Evolutionary conservation across 371 early-diverging fungal species (phyloP).

Genomic region (Parasitella parasitica): DNA sequence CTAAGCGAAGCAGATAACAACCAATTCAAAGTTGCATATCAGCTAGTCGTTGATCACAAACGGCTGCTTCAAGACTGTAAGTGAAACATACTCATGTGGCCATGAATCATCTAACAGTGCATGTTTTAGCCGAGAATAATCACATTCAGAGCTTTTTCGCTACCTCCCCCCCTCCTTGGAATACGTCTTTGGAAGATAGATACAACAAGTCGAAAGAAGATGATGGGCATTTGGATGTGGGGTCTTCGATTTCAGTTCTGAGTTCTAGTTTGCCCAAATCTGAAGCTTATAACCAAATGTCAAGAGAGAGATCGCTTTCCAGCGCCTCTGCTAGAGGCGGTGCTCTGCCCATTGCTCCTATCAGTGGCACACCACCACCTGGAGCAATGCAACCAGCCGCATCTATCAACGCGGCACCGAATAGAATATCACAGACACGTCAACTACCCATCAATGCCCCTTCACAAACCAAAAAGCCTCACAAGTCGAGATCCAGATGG

Average conservation of each 20-base stretch:
- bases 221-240: slow-evolving; percentile 23
- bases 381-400: slow-evolving; percentile 37
- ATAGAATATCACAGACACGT: slow-evolving; percentile 11
- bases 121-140: slow-evolving; percentile 36
- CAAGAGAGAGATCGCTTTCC: slow-evolving; percentile 24
- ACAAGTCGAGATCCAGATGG: slow-evolving; percentile 72
- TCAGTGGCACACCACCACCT: slow-evolving; percentile 45
- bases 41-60: slow-evolving; percentile 84
- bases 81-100: background rate
- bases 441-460: slow-evolving; percentile 26
- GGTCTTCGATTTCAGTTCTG: slow-evolving; percentile 64
- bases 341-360: slow-evolving; percentile 32
- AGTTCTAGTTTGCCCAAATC: slow-evolving; percentile 67
- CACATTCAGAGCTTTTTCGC: slow-evolving; percentile 64
- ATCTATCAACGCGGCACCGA: background rate
- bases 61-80: slow-evolving; percentile 72
- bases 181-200: slow-evolving; percentile 44
- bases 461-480: slow-evolving; percentile 22
- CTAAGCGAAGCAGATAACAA: slow-evolving; percentile 81
- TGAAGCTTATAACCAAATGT: slow-evolving; percentile 24
- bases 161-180: slow-evolving; percentile 69
- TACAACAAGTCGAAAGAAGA: slow-evolving; percentile 12
- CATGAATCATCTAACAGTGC: background rate
- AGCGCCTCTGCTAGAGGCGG: slow-evolving; percentile 18
- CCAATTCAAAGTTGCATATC: slow-evolving; percentile 93